Conservation (phyloP, 1,284 basidiomycete genomes). For the Volvariella volvacea region DNA sequence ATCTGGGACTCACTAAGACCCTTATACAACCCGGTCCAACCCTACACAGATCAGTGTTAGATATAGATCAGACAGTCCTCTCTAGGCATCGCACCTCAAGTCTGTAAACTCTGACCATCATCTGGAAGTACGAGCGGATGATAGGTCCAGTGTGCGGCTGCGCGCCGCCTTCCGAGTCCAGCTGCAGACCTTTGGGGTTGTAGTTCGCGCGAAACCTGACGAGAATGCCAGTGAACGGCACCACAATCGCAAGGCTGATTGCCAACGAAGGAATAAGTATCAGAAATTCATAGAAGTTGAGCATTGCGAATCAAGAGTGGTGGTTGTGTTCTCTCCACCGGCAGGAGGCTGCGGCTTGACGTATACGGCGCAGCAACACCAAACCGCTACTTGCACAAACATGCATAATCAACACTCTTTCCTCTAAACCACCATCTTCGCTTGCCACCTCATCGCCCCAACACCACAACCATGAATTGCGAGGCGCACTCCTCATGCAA, state of each 20-base stretch:
- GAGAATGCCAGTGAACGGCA: constrained; percentile 62
- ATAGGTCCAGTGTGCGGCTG: constrained; percentile 71
- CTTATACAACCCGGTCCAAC: constrained; percentile 78
- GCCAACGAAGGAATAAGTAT: constrained; percentile 41
- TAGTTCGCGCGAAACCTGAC: constrained; percentile 75
- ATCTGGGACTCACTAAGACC: constrained; percentile 58
- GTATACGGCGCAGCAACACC: too few relatives aligned
- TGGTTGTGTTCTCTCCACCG: neutral
- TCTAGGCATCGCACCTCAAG: constrained; percentile 52
- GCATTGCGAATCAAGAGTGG: constrained; percentile 24
- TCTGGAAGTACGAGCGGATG: constrained; percentile 56
- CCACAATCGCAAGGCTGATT: constrained; percentile 46
- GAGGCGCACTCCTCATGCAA: too few relatives aligned
- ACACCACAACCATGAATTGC: too few relatives aligned
- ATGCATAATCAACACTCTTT: too few relatives aligned
- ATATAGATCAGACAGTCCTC: neutral
- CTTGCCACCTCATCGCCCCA: too few relatives aligned
- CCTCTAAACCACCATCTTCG: too few relatives aligned
- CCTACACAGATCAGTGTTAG: constrained; percentile 30
- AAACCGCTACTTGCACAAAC: too few relatives aligned
- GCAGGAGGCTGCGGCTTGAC: too few relatives aligned
- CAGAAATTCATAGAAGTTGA: constrained; percentile 33
- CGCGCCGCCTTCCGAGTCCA: constrained; percentile 74
- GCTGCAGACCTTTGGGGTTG: constrained; percentile 76
- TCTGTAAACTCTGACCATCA: constrained; percentile 67